These are phyloP conservation scores for Linum usitatissimum DNA, from an alignment of 345 rosid species.

Conservation along the genomic window DNA sequence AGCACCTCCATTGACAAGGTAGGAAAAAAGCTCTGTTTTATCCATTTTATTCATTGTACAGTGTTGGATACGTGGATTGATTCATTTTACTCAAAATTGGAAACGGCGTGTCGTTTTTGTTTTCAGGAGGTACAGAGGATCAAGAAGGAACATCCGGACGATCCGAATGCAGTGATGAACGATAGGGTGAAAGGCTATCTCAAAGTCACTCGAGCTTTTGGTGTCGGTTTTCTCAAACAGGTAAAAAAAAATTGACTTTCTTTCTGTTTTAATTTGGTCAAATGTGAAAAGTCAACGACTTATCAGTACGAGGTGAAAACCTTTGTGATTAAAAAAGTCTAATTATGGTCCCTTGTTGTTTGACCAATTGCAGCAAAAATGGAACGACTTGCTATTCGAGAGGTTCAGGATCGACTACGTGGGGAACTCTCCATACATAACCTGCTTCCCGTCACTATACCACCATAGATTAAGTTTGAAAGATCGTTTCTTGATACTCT, in stretches of 20 bases:
- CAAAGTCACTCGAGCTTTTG: constrained; percentile 8
- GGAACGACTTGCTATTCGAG: constrained; percentile 22
- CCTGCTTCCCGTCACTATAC: constrained; percentile 16
- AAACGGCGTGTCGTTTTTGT: background rate
- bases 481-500: constrained; percentile 21
- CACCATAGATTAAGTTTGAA: constrained; percentile 18
- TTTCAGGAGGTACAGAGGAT: constrained; percentile 8
- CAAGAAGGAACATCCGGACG: constrained; percentile 8
- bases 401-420: constrained; percentile 22
- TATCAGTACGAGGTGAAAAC: too few relatives aligned
- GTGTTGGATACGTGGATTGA: background rate
- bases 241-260: background rate
- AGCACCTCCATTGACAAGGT: constrained; percentile 10
- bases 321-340: background rate
- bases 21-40: background rate
- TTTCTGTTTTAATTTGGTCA: background rate
- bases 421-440: constrained; percentile 22
- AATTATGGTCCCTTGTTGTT: background rate
- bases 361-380: constrained; percentile 16
- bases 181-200: constrained; percentile 9
- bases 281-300: background rate
- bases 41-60: background rate
- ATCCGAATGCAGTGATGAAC: constrained; percentile 1
- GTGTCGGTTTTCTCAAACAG: constrained; percentile 10
- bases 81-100: background rate